Evolutionary conservation across 2,329 filamentous ascomycete species (phyloP), one percentile per base, ranked within the genome.

Genomic region (Phaeophleospora eucalypticola): DNA sequence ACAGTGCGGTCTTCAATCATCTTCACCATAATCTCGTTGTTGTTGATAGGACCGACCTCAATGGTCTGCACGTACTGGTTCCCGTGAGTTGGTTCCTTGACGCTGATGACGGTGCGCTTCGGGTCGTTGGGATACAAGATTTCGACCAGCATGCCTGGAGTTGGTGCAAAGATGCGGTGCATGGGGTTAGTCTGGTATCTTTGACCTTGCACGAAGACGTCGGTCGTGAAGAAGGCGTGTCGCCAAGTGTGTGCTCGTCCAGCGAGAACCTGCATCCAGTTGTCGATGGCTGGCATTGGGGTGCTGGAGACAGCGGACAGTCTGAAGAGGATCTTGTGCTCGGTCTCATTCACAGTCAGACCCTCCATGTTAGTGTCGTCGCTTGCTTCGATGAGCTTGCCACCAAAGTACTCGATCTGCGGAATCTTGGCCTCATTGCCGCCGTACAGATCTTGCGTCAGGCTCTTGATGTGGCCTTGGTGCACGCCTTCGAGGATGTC

Each of bases 111-210:
- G 2, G 90, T 97, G 73, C 87, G 90, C 49, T 80, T 71, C 3
- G 90, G 84, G 35, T 95, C 83, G 49, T 91, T 84, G 17, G 91
- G 89, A 64, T 91, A 73, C 17, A 78, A 68, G 52, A 98, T 87
- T 71, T 98, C 93, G 27, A 98, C 88, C 49, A 89, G 85, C 68
- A 97, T 82, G 38, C 93, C 93, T 27, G 84, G 83, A 12, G 83
- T 81, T 12, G 93, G 93, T 9, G 87, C 84, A 57, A 97, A 91
- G 49, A 98, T 89, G 46, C 91, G 84, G 66, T 84, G 86, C 73
- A 96, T 86, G 0, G 93, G 94, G 71, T 98, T 98, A 48, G 89
- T 95, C 74, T 97, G 89, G 75, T 95, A 97, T 65, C 94, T 89
- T 68, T 95, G 86, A 14, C 90, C 93, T 69, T 98, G 93, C 3